Conservation (phyloP, 768 basidiomycete genomes). For the Wakefieldia striispora region DNA sequence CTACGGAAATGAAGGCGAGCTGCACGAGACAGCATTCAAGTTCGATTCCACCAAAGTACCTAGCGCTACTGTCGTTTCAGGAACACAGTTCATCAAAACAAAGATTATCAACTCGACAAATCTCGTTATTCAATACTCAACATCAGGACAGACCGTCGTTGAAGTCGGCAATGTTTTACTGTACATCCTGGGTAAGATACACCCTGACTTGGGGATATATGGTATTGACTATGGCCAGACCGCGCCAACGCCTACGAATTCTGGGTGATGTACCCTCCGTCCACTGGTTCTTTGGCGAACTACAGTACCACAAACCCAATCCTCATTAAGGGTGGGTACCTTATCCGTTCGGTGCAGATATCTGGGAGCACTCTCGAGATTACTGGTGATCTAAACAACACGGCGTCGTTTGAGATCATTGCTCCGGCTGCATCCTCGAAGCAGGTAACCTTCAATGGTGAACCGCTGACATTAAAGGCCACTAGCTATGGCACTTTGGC, state of each 20-base stretch:
- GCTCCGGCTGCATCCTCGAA: slow-evolving; percentile 41
- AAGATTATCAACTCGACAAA: slow-evolving; percentile 33
- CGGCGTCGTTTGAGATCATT: slow-evolving; percentile 45
- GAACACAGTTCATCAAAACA: slow-evolving; percentile 34
- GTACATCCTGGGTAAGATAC: slow-evolving; percentile 43
- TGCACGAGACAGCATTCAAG: slow-evolving; percentile 50
- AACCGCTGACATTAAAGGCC: slow-evolving; percentile 28
- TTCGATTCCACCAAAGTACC: slow-evolving; percentile 28
- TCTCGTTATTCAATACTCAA: slow-evolving; percentile 45
- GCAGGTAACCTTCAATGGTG: slow-evolving; percentile 44
- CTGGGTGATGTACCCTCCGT: slow-evolving; percentile 46
- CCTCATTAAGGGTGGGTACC: slow-evolving; percentile 48
- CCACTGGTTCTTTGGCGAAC: slow-evolving; percentile 33
- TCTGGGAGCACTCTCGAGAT: slow-evolving; percentile 39
- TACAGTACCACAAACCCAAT: slow-evolving; percentile 42
- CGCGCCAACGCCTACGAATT: slow-evolving; percentile 49
- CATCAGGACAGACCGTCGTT: slow-evolving; percentile 46
- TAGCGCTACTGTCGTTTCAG: slow-evolving; percentile 19
- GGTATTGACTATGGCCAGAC: slow-evolving; percentile 31
- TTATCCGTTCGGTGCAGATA: slow-evolving; percentile 40
- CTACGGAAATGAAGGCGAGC: slow-evolving; percentile 46
- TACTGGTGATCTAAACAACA: slow-evolving; percentile 44
- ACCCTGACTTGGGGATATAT: background rate
- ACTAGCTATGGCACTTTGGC: slow-evolving; percentile 44
- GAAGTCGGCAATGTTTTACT: slow-evolving; percentile 41